Conservation (phyloP, 2,329 filamentous ascomycete genomes). For the Diaporthe sp. region DNA sequence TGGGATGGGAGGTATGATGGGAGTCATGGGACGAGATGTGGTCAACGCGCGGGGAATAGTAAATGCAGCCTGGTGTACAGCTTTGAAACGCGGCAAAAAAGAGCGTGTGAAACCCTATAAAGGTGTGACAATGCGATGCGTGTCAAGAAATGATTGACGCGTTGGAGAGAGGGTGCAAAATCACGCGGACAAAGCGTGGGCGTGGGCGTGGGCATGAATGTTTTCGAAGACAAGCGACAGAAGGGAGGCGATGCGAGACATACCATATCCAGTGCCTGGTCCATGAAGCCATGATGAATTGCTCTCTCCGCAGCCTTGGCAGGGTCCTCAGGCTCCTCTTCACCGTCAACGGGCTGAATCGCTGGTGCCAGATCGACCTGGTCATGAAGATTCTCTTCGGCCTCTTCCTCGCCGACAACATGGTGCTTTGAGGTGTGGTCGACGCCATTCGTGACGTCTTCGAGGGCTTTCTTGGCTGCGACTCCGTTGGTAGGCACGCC, state of each 20-base stretch:
- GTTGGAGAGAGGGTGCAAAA: not conserved
- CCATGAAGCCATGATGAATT: constrained; percentile 77
- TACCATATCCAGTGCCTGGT: constrained; percentile 89
- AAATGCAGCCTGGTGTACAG: constrained; percentile 24
- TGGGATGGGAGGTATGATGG: not conserved
- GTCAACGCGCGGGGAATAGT: not conserved
- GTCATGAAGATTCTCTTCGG: constrained; percentile 38
- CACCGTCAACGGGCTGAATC: constrained; percentile 35
- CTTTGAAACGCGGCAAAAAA: constrained; percentile 44
- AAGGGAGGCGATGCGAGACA: constrained; percentile 44
- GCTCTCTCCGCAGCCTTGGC: constrained; percentile 52
- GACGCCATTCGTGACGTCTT: constrained; percentile 27
- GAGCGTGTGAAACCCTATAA: constrained; percentile 30
- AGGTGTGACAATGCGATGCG: constrained; percentile 23
- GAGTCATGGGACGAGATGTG: not conserved
- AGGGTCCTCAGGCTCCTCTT: constrained; percentile 49
- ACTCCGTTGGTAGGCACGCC: constrained; percentile 13
- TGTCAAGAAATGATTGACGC: not conserved
- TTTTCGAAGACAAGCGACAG: not conserved
- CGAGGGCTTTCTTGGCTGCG: constrained; percentile 11
- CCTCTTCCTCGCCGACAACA: constrained; percentile 32
- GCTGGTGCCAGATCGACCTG: constrained; percentile 34
- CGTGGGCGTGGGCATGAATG: not conserved
- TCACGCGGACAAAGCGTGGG: not conserved
- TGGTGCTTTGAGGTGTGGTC: not conserved